Percentiles rank a stretch among this genome's conserved stretches.
Conservation (phyloP, 2,329 filamentous ascomycete species). For the Thermothelomyces thermophilus region DNA sequence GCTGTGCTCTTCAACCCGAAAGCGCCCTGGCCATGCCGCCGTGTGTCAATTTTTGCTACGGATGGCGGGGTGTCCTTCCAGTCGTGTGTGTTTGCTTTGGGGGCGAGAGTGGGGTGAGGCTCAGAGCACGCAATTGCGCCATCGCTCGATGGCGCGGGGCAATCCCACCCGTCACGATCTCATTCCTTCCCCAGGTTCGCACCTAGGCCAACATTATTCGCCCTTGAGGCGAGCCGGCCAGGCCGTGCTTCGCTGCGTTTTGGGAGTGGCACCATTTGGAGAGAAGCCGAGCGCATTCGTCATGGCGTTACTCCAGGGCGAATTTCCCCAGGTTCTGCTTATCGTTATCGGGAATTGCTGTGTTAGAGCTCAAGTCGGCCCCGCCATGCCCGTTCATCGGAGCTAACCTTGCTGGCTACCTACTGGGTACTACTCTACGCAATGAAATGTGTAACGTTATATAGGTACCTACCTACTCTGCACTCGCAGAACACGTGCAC, state of each 20-base stretch:
- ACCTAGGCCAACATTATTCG: too few species aligned
- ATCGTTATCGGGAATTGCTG: background rate
- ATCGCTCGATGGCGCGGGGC: constrained; percentile 23
- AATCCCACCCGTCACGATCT: background rate
- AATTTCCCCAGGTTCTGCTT: background rate
- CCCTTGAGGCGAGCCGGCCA: too few species aligned
- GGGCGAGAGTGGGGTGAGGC: constrained; percentile 26
- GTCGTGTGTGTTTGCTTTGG: background rate
- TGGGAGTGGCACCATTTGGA: background rate
- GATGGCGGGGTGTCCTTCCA: background rate
- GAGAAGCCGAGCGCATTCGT: too few species aligned
- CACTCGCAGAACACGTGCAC: too few species aligned
- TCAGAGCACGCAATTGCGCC: constrained; percentile 31
- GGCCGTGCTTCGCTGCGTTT: background rate
- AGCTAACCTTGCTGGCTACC: background rate
- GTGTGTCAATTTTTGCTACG: constrained; percentile 20
- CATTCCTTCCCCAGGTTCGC: background rate
- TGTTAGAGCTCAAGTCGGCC: background rate
- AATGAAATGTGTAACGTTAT: too few species aligned
- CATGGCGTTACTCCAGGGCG: constrained; percentile 4
- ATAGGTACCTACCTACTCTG: too few species aligned
- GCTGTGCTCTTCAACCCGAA: background rate
- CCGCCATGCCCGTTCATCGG: background rate
- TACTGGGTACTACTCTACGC: too few species aligned
- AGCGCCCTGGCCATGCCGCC: background rate